A percentile compares a stretch with the other conserved stretches of the same genome.
Conservation (phyloP, 2,329 filamentous ascomycete genomes). For the Diaporthe aspalathi region DNA sequence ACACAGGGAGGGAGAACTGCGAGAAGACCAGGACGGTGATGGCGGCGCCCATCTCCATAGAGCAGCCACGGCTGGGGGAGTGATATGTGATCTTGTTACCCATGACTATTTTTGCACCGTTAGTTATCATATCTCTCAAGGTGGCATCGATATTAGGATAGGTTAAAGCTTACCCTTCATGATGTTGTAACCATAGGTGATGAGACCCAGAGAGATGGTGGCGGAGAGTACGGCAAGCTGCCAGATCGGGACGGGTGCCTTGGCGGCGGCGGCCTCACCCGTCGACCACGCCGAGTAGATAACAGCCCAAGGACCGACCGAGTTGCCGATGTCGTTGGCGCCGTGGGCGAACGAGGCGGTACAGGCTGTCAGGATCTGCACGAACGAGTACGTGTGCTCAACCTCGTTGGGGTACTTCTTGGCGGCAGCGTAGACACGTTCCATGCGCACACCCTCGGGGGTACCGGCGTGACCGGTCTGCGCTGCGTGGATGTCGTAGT, state of each 20-base stretch:
- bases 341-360: slow-evolving; percentile 81
- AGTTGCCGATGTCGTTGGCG: slow-evolving; percentile 81
- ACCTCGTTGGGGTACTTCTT: slow-evolving; percentile 76
- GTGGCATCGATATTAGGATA: background rate
- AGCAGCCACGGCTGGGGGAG: slow-evolving; percentile 66
- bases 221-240: slow-evolving; percentile 77
- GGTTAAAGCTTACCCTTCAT: slow-evolving; percentile 73
- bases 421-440: slow-evolving; percentile 72
- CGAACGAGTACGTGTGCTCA: slow-evolving; percentile 76
- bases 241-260: slow-evolving; percentile 78
- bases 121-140: slow-evolving; percentile 32
- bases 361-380: slow-evolving; percentile 75
- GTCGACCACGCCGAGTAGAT: slow-evolving; percentile 77
- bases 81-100: slow-evolving; percentile 84
- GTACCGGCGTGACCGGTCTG: slow-evolving; percentile 78
- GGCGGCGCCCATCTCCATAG: slow-evolving; percentile 84
- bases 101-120: slow-evolving; percentile 68
- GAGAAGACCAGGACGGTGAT: slow-evolving; percentile 82
- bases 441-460: slow-evolving; percentile 79
- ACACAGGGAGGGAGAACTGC: slow-evolving; percentile 80
- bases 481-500: slow-evolving; percentile 86
- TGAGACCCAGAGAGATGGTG: slow-evolving; percentile 73
- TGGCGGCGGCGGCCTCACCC: slow-evolving; percentile 68
- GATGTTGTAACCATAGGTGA: slow-evolving; percentile 85
- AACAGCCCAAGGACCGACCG: slow-evolving; percentile 76